phyloP scores from a whole-genome alignment of 306 rosid genomes.

The Vicia sativa region DNA sequence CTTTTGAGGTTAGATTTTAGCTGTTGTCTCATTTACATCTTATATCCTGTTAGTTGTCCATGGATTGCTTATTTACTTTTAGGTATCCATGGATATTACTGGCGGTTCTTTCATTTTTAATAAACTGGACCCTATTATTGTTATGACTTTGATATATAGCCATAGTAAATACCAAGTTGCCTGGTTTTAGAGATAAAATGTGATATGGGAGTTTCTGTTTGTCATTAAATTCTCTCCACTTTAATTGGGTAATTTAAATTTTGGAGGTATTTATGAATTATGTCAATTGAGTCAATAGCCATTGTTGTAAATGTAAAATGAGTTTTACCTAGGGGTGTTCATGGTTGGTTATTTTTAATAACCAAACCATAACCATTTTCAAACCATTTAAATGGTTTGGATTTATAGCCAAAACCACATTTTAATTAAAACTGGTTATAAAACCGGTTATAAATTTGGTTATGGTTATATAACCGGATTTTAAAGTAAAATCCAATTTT shows the following conservation, averaged over 20 bases:
- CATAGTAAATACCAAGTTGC: slow-evolving; percentile 1
- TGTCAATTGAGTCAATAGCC: neutral
- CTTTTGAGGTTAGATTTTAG: slow-evolving; percentile 79
- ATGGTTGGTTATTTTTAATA: too few species aligned
- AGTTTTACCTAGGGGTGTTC: too few species aligned
- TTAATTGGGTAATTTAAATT: slow-evolving; percentile 11
- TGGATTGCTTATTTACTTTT: slow-evolving; percentile 6
- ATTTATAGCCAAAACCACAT: too few species aligned
- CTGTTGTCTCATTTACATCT: slow-evolving; percentile 17
- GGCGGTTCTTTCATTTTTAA: neutral
- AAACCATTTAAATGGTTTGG: too few species aligned
- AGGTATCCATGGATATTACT: slow-evolving; percentile 14
- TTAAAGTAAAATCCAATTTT: too few species aligned
- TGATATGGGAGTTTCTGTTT: slow-evolving; percentile 1
- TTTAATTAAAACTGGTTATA: too few species aligned
- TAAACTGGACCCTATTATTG: neutral
- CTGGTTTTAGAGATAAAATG: neutral
- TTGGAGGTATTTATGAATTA: neutral
- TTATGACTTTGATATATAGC: slow-evolving; percentile 11
- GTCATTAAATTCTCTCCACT: slow-evolving; percentile 22
- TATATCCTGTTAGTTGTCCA: slow-evolving; percentile 21
- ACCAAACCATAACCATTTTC: too few species aligned
- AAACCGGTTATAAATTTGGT: too few species aligned
- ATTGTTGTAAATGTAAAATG: neutral
- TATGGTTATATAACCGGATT: too few species aligned